A percentile compares a stretch with the other conserved stretches of the same genome.
These are phyloP conservation scores for Thalassiosira sp. DNA, from an alignment of 352 stramenopile genomes.

Conservation along the genomic window DNA sequence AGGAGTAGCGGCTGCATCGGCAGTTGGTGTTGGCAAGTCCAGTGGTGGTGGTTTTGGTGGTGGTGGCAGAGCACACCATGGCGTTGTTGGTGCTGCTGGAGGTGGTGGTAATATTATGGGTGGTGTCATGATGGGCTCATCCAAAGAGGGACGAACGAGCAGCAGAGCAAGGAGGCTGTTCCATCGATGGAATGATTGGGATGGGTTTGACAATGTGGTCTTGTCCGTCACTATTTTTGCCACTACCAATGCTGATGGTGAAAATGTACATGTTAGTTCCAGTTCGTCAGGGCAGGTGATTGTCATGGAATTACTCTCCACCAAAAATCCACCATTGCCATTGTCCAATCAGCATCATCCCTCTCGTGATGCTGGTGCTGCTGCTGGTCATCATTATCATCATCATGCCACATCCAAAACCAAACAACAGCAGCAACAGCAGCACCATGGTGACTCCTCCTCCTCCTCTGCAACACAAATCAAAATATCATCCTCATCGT, in stretches of 20 bases:
- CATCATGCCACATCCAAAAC: neutral
- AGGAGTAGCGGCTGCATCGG: neutral
- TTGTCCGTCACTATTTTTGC: constrained; percentile 50
- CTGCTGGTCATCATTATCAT: too few relatives aligned
- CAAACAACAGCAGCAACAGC: too few relatives aligned
- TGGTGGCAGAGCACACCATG: neutral
- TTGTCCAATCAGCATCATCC: too few relatives aligned
- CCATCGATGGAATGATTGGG: constrained; percentile 40
- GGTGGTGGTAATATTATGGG: neutral
- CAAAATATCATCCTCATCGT: constrained; percentile 31
- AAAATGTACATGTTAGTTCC: neutral
- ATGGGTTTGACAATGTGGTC: constrained; percentile 55
- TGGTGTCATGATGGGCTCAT: neutral
- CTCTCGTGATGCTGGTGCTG: too few relatives aligned
- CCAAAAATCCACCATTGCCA: constrained; percentile 39
- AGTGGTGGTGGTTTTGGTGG: neutral
- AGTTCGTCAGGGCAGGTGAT: constrained; percentile 34
- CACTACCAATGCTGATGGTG: neutral
- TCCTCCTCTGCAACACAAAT: too few relatives aligned
- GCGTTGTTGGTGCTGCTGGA: neutral
- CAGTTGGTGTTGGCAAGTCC: neutral
- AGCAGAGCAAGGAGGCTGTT: too few relatives aligned
- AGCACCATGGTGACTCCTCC: too few relatives aligned
- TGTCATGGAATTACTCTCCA: constrained; percentile 53
- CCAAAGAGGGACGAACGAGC: neutral